Conservation (phyloP, 768 basidiomycete genomes). For the Lenzites betulinus region DNA sequence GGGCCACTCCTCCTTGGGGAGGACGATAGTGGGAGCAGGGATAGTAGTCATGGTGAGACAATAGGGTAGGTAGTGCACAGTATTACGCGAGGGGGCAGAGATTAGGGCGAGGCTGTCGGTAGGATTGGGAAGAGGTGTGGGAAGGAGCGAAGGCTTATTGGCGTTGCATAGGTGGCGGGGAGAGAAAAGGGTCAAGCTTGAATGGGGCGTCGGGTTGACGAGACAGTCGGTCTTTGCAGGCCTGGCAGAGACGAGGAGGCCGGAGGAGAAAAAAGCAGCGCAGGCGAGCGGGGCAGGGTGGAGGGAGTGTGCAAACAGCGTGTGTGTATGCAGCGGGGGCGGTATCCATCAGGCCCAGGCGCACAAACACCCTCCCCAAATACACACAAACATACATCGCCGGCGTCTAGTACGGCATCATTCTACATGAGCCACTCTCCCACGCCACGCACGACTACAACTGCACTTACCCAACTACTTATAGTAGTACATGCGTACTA, state of each 20-base stretch:
- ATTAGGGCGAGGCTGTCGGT: constrained; percentile 22
- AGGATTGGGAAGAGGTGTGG: constrained; percentile 20
- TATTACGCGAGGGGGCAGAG: constrained; percentile 24
- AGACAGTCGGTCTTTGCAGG: neutral
- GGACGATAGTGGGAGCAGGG: constrained; percentile 55
- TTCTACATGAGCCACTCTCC: too few relatives aligned
- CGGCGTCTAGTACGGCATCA: constrained; percentile 58
- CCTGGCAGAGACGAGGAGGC: constrained; percentile 6
- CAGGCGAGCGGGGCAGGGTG: neutral
- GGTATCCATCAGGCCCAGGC: constrained; percentile 8
- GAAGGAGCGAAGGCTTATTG: constrained; percentile 22
- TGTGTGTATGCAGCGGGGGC: neutral
- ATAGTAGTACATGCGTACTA: too few relatives aligned
- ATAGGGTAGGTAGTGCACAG: constrained; percentile 17
- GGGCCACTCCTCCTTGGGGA: constrained; percentile 76
- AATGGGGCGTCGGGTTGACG: constrained; percentile 14
- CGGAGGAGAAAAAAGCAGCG: neutral
- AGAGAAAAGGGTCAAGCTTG: neutral
- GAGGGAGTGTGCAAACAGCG: constrained; percentile 14
- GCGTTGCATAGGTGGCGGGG: constrained; percentile 15
- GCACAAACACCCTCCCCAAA: constrained; percentile 21
- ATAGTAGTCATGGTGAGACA: constrained; percentile 54
- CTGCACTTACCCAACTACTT: too few relatives aligned
- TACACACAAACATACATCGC: constrained; percentile 9
- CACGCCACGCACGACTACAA: too few relatives aligned